Percentiles rank a stretch among this genome's conserved stretches.
Evolutionary conservation across 1,139 yeast species (phyloP).

Genomic region (Geotrichum klebahnii): DNA sequence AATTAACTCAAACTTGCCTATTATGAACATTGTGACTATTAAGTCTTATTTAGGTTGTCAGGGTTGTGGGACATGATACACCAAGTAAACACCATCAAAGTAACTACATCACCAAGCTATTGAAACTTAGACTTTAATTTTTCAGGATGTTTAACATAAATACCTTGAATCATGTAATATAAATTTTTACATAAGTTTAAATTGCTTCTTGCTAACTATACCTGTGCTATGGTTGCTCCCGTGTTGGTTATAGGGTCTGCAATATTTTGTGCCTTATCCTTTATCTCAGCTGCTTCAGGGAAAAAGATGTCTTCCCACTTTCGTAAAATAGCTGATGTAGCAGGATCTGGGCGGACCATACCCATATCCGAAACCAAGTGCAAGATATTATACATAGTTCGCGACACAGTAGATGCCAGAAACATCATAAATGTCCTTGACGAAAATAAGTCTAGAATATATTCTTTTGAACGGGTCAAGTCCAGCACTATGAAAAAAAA

Average conservation of each 20-base stretch:
- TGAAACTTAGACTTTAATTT: too few relatives aligned
- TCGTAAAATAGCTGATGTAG: slow-evolving; percentile 14
- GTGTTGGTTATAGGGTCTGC: slow-evolving; percentile 15
- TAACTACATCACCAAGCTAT: too few relatives aligned
- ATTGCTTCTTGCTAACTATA: slow-evolving; percentile 2
- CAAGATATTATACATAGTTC: slow-evolving; percentile 15
- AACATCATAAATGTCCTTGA: slow-evolving; percentile 21
- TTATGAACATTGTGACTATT: slow-evolving; percentile 3
- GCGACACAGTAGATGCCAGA: slow-evolving; percentile 14
- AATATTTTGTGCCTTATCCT: slow-evolving; percentile 12
- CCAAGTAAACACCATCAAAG: too few relatives aligned
- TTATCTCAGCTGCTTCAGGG: slow-evolving; percentile 9
- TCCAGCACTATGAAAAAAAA: slow-evolving; percentile 3
- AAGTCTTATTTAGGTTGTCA: neutral
- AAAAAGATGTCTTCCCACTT: slow-evolving; percentile 9
- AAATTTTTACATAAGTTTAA: neutral
- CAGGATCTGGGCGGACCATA: slow-evolving; percentile 13
- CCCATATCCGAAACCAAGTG: slow-evolving; percentile 17
- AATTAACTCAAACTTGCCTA: neutral
- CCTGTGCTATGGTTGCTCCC: slow-evolving; percentile 14
- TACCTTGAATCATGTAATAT: neutral
- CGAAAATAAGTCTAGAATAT: slow-evolving; percentile 17
- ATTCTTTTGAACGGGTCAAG: slow-evolving; percentile 17
- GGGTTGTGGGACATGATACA: neutral
- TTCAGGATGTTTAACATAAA: too few relatives aligned